Evolutionary conservation across 352 stramenopile species (phyloP), one percentile per base, ranked within the genome.

Genomic region (Phytophthora quininea): DNA sequence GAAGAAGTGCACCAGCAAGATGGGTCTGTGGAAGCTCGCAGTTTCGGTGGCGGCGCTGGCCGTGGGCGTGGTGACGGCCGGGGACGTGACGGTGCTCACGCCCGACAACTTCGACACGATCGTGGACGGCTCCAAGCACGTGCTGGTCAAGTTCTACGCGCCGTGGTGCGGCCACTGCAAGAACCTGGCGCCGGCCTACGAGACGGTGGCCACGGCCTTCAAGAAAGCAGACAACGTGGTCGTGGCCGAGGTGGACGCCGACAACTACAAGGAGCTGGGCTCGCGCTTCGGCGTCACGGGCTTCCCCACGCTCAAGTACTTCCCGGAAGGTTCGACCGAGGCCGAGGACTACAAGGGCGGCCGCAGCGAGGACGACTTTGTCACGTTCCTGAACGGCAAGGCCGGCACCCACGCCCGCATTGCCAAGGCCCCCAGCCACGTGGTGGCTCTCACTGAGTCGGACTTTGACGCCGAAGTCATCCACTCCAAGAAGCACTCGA

Each of bases 281-380:
- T 69, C 66, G 60, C 82, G 95, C 72, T 98, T 85, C 71, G 91
- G 84, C 51, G 87, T 98, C 9, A 87, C 76, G 43, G 95, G 94
- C n/a, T 98, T 97, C 74, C 95, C 95, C 37, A 98, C 93, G 56
- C 80, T 98, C 63, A 98, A 97, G 84, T 97, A 91, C 64, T 97
- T 98, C 73, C 76, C 83, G 1, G 82, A 87, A 58, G 88, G 87
- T 15, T 86, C 80, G 32, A 96, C 79, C 24, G 77, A 90, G 37
- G 71, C 86, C 4, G 89, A 97, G 51, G 84, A 92, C 48, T 98
- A 98, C 80, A 83, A 80, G 49, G 87, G 89, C 47, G 92, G 93
- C 49, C 90, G 93, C 56, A 73, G 65, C 24, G 90, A 96, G 52
- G 86, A 93, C n/a, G 84, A 93, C 64, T 84, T 98, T 55, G 72